Percentiles rank a stretch among this genome's conserved stretches.
Conservation (phyloP, 805 yeast species). For the Wickerhamomyces alni region DNA sequence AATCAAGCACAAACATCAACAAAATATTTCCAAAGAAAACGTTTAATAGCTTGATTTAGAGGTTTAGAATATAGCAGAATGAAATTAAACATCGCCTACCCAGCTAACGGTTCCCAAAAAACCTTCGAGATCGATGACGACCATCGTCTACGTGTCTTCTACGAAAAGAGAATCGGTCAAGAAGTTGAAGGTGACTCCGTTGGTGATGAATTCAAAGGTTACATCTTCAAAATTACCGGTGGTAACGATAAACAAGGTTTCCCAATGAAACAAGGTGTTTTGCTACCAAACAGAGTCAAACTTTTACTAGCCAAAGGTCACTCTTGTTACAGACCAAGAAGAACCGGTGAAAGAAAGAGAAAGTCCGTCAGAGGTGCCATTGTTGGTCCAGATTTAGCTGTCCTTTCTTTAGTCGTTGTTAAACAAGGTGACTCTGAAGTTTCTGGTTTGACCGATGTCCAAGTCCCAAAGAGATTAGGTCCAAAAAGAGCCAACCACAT, state of each 20-base stretch:
- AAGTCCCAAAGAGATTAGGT: constrained; percentile 98
- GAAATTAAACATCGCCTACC: constrained; percentile 92
- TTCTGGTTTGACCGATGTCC: constrained; percentile 90
- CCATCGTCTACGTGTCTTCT: constrained; percentile 96
- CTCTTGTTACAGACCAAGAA: constrained; percentile 94
- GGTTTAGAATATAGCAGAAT: background rate
- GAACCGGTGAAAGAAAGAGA: constrained; percentile 98
- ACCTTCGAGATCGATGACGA: constrained; percentile 97
- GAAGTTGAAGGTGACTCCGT: constrained; percentile 98
- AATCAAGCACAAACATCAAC: background rate
- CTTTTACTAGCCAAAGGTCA: constrained; percentile 85
- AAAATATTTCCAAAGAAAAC: background rate
- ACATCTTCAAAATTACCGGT: constrained; percentile 97
- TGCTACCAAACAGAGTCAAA: constrained; percentile 98
- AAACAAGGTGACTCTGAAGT: constrained; percentile 97
- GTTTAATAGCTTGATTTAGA: background rate
- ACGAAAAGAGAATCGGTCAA: constrained; percentile 99
- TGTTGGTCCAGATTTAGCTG: constrained; percentile 94
- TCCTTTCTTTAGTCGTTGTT: constrained; percentile 84
- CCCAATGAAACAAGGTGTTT: constrained; percentile 99
- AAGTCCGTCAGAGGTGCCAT: constrained; percentile 98
- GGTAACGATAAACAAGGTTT: constrained; percentile 99
- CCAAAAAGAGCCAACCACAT: constrained; percentile 99
- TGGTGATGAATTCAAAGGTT: constrained; percentile 98
- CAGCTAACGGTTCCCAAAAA: constrained; percentile 99